Conservation (phyloP, 495 filamentous ascomycete species). For the Aspergillus taichungensis region DNA sequence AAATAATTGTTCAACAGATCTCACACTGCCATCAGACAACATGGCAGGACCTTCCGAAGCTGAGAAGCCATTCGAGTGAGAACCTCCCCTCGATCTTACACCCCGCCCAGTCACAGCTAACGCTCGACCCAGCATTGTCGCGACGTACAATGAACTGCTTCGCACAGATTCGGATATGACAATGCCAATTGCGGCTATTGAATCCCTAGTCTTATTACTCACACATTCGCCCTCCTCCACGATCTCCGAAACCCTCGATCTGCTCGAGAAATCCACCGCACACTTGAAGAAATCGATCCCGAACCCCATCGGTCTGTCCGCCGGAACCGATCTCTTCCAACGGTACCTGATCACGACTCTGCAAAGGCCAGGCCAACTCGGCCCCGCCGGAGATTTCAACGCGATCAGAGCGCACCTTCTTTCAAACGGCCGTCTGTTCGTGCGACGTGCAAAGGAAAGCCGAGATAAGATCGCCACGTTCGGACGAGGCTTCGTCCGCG, state of each 20-base stretch:
- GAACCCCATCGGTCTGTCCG: slow-evolving; percentile 82
- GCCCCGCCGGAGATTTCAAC: slow-evolving; percentile 62
- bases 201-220: slow-evolving; percentile 79
- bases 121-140: slow-evolving; percentile 39
- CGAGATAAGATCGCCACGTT: slow-evolving; percentile 72
- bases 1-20: not conserved
- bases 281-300: slow-evolving; percentile 65
- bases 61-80: slow-evolving; percentile 37
- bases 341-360: slow-evolving; percentile 75
- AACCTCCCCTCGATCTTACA: not conserved
- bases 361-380: slow-evolving; percentile 44
- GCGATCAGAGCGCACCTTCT: slow-evolving; percentile 74
- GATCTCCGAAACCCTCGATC: slow-evolving; percentile 84
- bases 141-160: slow-evolving; percentile 51
- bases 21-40: slow-evolving; percentile 1
- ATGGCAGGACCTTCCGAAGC: slow-evolving; percentile 29
- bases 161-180: slow-evolving; percentile 70
- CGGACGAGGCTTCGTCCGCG: slow-evolving; percentile 66
- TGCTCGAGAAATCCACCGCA: slow-evolving; percentile 64
- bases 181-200: slow-evolving; percentile 93
- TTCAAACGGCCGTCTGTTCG: slow-evolving; percentile 76
- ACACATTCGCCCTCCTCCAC: slow-evolving; percentile 67
- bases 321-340: slow-evolving; percentile 93
- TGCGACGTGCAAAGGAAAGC: slow-evolving; percentile 74
- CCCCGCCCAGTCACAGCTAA: slow-evolving; percentile 8